Percentiles rank a stretch among this genome's conserved stretches.
Evolutionary conservation across 306 rosid species (phyloP).

Genomic region (Trifolium dubium): DNA sequence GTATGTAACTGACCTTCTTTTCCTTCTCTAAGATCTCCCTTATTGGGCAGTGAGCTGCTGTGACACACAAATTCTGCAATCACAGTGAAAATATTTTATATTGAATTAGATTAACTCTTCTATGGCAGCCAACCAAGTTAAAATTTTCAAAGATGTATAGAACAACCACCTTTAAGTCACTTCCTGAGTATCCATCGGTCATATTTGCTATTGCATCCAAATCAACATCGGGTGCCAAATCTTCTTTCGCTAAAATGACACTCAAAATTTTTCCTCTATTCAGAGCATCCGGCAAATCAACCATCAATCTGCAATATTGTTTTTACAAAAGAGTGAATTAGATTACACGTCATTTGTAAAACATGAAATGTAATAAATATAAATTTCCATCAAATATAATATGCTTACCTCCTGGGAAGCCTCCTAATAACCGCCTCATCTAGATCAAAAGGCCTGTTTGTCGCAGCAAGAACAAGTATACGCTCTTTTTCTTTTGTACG

Average conservation of each 20-base stretch:
- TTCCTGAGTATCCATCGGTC: constrained; percentile 97
- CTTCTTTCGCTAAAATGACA: constrained; percentile 90
- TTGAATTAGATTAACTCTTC: constrained; percentile 11
- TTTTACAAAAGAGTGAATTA: neutral
- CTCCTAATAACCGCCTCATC: constrained; percentile 99
- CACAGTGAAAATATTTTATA: constrained; percentile 36
- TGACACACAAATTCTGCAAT: constrained; percentile 86
- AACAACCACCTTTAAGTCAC: constrained; percentile 83
- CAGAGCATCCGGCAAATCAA: constrained; percentile 81
- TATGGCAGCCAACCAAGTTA: constrained; percentile 20
- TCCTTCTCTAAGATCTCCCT: constrained; percentile 91
- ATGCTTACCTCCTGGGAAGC: constrained; percentile 85
- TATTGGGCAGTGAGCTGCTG: constrained; percentile 92
- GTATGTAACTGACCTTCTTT: constrained; percentile 63
- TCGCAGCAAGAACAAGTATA: constrained; percentile 93
- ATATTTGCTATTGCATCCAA: constrained; percentile 79
- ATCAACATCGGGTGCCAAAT: constrained; percentile 73
- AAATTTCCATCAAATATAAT: constrained; percentile 4
- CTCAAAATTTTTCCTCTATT: constrained; percentile 82
- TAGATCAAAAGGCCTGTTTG: constrained; percentile 97
- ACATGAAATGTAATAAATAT: neutral
- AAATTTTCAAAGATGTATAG: constrained; percentile 15
- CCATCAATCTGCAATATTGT: constrained; percentile 78
- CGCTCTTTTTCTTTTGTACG: constrained; percentile 96
- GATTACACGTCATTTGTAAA: neutral